Conservation (phyloP, 164 flowering plant species). For the Echeveria elegans region DNA sequence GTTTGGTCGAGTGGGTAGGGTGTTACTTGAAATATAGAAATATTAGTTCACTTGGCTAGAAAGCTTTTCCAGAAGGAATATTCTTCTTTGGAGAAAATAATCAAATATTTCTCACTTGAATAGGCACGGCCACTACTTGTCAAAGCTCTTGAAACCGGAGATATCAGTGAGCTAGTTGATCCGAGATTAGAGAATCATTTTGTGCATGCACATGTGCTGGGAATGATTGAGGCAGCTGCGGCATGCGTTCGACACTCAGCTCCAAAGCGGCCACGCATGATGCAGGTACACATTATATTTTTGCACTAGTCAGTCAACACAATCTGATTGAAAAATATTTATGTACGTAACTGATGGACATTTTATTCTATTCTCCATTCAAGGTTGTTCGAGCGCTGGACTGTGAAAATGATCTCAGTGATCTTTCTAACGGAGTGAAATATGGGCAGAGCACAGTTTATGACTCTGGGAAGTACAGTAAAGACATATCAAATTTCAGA, state of each 20-base stretch:
- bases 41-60: neutral
- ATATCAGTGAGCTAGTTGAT: neutral
- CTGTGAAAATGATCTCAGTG: conserved; percentile 26
- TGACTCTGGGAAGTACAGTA: conserved; percentile 31
- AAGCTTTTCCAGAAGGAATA: neutral
- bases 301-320: neutral
- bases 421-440: conserved; percentile 51
- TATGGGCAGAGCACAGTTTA: conserved; percentile 42
- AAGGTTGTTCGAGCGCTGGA: conserved; percentile 56
- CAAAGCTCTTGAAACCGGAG: conserved; percentile 3
- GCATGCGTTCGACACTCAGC: neutral
- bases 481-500: conserved; percentile 29
- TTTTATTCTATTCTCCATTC: neutral
- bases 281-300: conserved; percentile 10
- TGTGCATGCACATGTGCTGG: neutral
- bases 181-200: neutral
- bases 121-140: conserved; percentile 4
- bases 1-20: conserved; percentile 4
- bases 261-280: conserved; percentile 6
- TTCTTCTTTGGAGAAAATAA: conserved; percentile 3
- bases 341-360: neutral
- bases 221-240: conserved; percentile 7
- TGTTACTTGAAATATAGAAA: neutral
- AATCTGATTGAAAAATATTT: neutral
- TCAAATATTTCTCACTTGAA: neutral